Evolutionary conservation across 495 filamentous ascomycete species (phyloP).

Genomic region (Haplographium delicatum): DNA sequence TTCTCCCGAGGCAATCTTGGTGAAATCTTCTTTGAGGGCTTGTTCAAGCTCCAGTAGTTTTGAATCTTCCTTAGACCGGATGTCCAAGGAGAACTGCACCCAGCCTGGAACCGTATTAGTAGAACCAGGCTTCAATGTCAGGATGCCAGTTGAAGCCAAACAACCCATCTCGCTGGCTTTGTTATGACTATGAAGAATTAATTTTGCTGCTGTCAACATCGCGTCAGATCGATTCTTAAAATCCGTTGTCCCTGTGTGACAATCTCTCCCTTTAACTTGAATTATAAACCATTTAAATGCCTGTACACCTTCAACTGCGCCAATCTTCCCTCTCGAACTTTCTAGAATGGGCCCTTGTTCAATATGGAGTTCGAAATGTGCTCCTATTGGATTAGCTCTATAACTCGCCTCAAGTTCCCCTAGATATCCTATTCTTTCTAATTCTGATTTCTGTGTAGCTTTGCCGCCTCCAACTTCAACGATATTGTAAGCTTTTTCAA

Average conservation of each 20-base stretch:
- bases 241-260: slow-evolving; percentile 72
- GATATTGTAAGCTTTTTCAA: slow-evolving; percentile 56
- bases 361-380: slow-evolving; percentile 81
- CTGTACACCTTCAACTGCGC: slow-evolving; percentile 66
- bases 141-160: slow-evolving; percentile 66
- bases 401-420: slow-evolving; percentile 53
- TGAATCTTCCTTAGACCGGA: slow-evolving; percentile 56
- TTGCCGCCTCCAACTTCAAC: slow-evolving; percentile 45
- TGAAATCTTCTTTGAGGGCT: slow-evolving; percentile 50
- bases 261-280: slow-evolving; percentile 58
- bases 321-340: slow-evolving; percentile 54
- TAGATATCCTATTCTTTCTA: slow-evolving; percentile 67
- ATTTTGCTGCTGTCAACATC: slow-evolving; percentile 58
- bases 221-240: slow-evolving; percentile 57
- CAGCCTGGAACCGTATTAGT: slow-evolving; percentile 72
- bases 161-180: slow-evolving; percentile 51
- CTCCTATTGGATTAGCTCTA: slow-evolving; percentile 62
- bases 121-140: slow-evolving; percentile 59
- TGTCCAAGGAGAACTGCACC: slow-evolving; percentile 67
- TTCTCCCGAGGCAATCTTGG: slow-evolving; percentile 46
- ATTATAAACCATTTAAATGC: slow-evolving; percentile 69
- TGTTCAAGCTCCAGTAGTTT: slow-evolving; percentile 52
- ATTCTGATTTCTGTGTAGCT: slow-evolving; percentile 61
- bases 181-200: slow-evolving; percentile 63
- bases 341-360: slow-evolving; percentile 64